Evolutionary conservation across 1,284 basidiomycete genomes (phyloP), one percentile per base, ranked within the genome.

Genomic region (Schizophyllum commune): DNA sequence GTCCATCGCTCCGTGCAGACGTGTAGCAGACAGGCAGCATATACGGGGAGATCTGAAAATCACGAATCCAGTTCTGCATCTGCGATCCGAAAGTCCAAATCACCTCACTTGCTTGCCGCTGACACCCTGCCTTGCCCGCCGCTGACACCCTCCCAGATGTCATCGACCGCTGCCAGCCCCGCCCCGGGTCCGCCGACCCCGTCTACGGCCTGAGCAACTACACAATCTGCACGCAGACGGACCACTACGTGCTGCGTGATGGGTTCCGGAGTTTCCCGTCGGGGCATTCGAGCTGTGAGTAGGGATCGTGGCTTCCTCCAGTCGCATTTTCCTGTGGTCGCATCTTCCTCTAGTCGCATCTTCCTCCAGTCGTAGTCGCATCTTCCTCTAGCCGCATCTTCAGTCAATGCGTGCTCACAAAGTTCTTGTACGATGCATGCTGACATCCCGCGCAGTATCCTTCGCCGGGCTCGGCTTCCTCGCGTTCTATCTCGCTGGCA

Each of bases 231-330:
- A 93, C 92, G 0, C 84, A 87, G 66, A 80, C 79, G 0, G 76
- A 92, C 68, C 68, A 71, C 13, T 64, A 70, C 15, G 80, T 86
- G 5, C 72, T 96, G 66, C 76, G 81, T 33, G 94, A 96, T 71
- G 96, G 96, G 0, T 98, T 95, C 79, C 85, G 92, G 67, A 94
- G 91, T 70, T 98, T 99, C 74, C 93, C 93, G 4, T 94, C 91
- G 58, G 96, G 96, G 0, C 96, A 98, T 75, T 86, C 92, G 0
- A 92, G 91, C 68, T 71, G 84, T 94, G 74, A 21, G 53, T 52
- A 52, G 51, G 17, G 51, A 20, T 20, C 51, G 7, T 20, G 51
- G 11, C 47, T 11, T 51, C 47, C 47, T 51, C n/a, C n/a, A n/a
- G n/a, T n/a, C n/a, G n/a, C n/a, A n/a, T n/a, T n/a, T n/a, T n/a